Evolutionary conservation across 805 yeast genomes (phyloP).

Genomic region (Candida vaughaniae): DNA sequence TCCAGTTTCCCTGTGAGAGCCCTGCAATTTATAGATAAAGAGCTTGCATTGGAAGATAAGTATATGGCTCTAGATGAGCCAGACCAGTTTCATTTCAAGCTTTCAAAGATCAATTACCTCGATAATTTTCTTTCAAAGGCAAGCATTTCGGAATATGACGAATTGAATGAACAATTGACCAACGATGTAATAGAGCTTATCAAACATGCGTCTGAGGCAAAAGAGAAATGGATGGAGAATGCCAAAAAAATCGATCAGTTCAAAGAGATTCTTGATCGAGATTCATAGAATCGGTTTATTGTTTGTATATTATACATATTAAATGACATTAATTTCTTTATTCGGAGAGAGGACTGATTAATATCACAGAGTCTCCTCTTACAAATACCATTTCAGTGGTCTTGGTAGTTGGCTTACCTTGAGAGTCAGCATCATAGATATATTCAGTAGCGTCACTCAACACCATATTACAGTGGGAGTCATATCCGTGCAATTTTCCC

Average conservation of each 20-base stretch:
- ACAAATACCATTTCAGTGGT: slow-evolving; percentile 88
- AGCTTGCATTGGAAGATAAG: slow-evolving; percentile 6
- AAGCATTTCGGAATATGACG: slow-evolving; percentile 31
- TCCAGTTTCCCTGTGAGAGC: slow-evolving; percentile 7
- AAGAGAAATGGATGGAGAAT: slow-evolving; percentile 34
- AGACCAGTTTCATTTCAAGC: slow-evolving; percentile 11
- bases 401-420: slow-evolving; percentile 44
- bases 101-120: slow-evolving; percentile 8
- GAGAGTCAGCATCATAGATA: slow-evolving; percentile 54
- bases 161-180: slow-evolving; percentile 22
- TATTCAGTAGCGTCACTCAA: slow-evolving; percentile 90
- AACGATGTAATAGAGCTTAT: slow-evolving; percentile 28
- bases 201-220: slow-evolving; percentile 29
- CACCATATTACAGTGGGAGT: slow-evolving; percentile 94
- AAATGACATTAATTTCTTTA: slow-evolving; percentile 6
- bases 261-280: slow-evolving; percentile 18
- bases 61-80: slow-evolving; percentile 9
- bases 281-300: slow-evolving; percentile 1
- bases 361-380: slow-evolving; percentile 95
- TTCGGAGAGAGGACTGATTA: slow-evolving; percentile 53
- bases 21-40: slow-evolving; percentile 9
- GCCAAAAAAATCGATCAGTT: slow-evolving; percentile 32
- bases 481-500: slow-evolving; percentile 91
- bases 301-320: not conserved
- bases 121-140: slow-evolving; percentile 10